Base-by-base conservation (phyloP, 2,329 filamentous ascomycete genomes). In the Pyrenophora seminiperda region DNA sequence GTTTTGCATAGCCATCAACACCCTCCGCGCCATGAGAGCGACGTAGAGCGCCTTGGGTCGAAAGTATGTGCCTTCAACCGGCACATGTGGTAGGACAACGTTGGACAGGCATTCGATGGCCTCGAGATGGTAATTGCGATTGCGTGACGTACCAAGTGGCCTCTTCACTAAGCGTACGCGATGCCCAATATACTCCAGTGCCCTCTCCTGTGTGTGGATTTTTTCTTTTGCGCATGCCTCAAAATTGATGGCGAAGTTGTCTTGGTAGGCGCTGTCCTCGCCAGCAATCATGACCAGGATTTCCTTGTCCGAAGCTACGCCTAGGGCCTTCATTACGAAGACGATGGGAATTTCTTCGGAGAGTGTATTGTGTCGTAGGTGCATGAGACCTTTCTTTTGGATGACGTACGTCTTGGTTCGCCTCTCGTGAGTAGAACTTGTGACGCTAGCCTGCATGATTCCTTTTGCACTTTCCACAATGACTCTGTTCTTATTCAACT, bases 391-490 rank as follows among this genome's bases (percentile, higher is more conserved):
- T 73, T 97, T 97, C 76, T 97, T 97, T 45, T 96, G 77, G 11
- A 93, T 84, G 42, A 99, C 91, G 64, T 97, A 97, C 47, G 91
- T 97, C 78, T 99, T 99, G 9, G 94, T 97, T 74, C 97, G 97
- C 65, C 95, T 85, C 73, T 97, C 94, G 73, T 97, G 91, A 1
- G 95, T 97, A 22, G 94, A 97, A 84, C 92, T 72, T 11, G 68
- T 99, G 22, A 97, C 94, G 1, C 94, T 97, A 30, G 95, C 94
- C 61, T 93, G 90, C 48, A 97, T 93, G 58, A 96, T 86, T 53
- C 89, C 89, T 75, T 97, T 97, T 77, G 96, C 96, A 47, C 90
- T 87, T 75, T 99, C 95, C 13, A 99, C 93, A 71, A 99, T 97
- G 66, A 99, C 90, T 78, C 94, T 86, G 75, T 99, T 99, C 82